Conservation (phyloP, 2,329 filamentous ascomycete genomes). For the Pseudogymnoascus sp. region DNA sequence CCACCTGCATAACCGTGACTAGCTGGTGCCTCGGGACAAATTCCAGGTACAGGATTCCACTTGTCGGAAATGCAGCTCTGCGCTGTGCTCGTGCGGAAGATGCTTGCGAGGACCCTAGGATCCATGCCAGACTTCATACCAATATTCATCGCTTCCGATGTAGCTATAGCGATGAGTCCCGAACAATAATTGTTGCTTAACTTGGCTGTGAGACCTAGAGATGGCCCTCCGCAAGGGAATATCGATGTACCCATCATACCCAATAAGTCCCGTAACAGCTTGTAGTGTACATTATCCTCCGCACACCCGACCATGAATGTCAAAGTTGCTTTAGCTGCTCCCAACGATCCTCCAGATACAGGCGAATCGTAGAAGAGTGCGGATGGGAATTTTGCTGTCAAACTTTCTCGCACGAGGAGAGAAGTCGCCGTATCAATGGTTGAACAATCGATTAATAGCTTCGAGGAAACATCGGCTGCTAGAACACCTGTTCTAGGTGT, state of each 20-base stretch:
- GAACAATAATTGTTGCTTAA: conserved; percentile 57
- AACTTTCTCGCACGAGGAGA: conserved; percentile 14
- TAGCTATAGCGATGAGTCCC: conserved; percentile 52
- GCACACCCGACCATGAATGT: conserved; percentile 35
- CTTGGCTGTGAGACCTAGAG: conserved; percentile 52
- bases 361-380: conserved; percentile 34
- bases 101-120: conserved; percentile 44
- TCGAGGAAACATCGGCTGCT: conserved; percentile 27
- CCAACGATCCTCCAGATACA: conserved; percentile 32
- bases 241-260: conserved; percentile 47
- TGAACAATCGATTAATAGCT: conserved; percentile 64
- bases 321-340: conserved; percentile 31
- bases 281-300: conserved; percentile 34
- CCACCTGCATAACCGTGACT: conserved; percentile 39
- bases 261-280: conserved; percentile 39
- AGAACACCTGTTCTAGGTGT: conserved; percentile 45
- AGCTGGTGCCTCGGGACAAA: conserved; percentile 30
- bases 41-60: conserved; percentile 32
- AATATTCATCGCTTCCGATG: conserved; percentile 54
- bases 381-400: conserved; percentile 14
- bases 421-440: conserved; percentile 65
- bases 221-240: conserved; percentile 50
- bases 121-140: conserved; percentile 53
- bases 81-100: conserved; percentile 43
- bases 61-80: conserved; percentile 31